These are phyloP conservation scores for Picea sitchensis DNA, from an alignment of 75 land plant genomes.

Conservation along the genomic window DNA sequence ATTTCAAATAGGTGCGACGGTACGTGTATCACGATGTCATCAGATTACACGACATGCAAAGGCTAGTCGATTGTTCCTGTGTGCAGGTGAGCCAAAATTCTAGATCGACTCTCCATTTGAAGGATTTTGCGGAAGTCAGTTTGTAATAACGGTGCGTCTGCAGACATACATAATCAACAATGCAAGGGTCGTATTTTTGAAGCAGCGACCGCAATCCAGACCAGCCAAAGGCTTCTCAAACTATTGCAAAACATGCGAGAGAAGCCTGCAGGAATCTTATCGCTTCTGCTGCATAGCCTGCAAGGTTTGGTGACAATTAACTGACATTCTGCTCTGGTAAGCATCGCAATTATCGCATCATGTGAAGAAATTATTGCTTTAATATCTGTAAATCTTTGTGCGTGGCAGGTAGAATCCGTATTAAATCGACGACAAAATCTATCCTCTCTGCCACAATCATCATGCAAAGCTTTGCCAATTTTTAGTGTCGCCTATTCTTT, in stretches of 20 bases:
- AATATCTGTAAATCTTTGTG: too few species aligned
- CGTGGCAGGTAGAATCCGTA: too few species aligned
- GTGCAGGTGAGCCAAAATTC: background rate
- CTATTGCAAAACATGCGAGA: slow-evolving; percentile 30
- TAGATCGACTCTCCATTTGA: background rate
- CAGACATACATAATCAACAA: slow-evolving; percentile 44
- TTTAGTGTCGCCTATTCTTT: too few species aligned
- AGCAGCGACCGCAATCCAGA: slow-evolving; percentile 38
- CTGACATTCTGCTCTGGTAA: too few species aligned
- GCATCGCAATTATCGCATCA: too few species aligned
- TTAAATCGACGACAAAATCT: too few species aligned
- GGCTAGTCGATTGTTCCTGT: background rate
- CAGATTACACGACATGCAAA: slow-evolving; percentile 47
- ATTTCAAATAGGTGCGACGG: slow-evolving; percentile 43
- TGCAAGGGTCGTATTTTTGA: slow-evolving; percentile 38
- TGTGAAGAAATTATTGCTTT: too few species aligned
- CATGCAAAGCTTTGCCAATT: too few species aligned
- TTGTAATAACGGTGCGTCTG: background rate
- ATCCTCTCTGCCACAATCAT: too few species aligned
- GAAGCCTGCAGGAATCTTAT: slow-evolving; percentile 39
- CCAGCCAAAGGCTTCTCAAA: slow-evolving; percentile 36
- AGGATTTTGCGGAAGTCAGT: background rate
- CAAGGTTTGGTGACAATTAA: slow-evolving; percentile 16
- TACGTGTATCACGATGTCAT: slow-evolving; percentile 76
- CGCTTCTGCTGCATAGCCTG: slow-evolving; percentile 36